phyloP scores from a whole-genome alignment of 1,284 basidiomycete species.

The Trichosporon coremiiforme region DNA sequence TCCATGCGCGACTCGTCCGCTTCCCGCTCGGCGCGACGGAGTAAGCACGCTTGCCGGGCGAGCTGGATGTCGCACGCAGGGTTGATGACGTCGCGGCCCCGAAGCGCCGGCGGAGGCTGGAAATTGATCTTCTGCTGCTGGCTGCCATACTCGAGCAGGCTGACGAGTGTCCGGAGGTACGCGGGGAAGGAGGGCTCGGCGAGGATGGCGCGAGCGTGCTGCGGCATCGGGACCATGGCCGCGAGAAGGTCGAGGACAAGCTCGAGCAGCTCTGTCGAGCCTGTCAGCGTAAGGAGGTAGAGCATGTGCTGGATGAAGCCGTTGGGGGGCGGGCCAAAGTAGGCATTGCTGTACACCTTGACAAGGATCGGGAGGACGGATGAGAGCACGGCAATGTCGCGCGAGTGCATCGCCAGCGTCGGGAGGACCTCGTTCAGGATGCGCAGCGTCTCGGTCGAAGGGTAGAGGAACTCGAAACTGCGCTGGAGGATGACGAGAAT shows the following conservation, averaged over 20 bases:
- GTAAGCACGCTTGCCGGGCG: conserved; percentile 37
- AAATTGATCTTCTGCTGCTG: conserved; percentile 28
- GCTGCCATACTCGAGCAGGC: conserved; percentile 39
- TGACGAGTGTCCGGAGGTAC: conserved; percentile 42
- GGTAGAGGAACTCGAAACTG: conserved; percentile 36
- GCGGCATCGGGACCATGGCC: conserved; percentile 37
- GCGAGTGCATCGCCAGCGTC: conserved; percentile 40
- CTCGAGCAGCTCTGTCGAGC: conserved; percentile 40
- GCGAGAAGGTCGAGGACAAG: conserved; percentile 48
- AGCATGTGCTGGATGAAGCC: conserved; percentile 45
- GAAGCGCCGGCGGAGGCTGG: conserved; percentile 29
- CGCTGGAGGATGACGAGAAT: conserved; percentile 42
- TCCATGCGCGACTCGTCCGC: conserved; percentile 42
- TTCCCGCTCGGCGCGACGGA: conserved; percentile 41
- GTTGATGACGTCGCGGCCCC: conserved; percentile 39
- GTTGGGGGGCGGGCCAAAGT: conserved; percentile 23
- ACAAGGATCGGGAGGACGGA: conserved; percentile 46
- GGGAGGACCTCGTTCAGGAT: conserved; percentile 41
- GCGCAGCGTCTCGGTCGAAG: conserved; percentile 15
- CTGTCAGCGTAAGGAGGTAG: conserved; percentile 39
- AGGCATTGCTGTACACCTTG: conserved; percentile 2
- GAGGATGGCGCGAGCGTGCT: conserved; percentile 42
- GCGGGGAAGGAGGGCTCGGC: conserved; percentile 34
- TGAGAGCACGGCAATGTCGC: conserved; percentile 42
- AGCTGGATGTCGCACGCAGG: conserved; percentile 39